Evolutionary conservation across 495 filamentous ascomycete genomes (phyloP), one percentile per base, ranked within the genome.

Genomic region (Neurospora sp.): DNA sequence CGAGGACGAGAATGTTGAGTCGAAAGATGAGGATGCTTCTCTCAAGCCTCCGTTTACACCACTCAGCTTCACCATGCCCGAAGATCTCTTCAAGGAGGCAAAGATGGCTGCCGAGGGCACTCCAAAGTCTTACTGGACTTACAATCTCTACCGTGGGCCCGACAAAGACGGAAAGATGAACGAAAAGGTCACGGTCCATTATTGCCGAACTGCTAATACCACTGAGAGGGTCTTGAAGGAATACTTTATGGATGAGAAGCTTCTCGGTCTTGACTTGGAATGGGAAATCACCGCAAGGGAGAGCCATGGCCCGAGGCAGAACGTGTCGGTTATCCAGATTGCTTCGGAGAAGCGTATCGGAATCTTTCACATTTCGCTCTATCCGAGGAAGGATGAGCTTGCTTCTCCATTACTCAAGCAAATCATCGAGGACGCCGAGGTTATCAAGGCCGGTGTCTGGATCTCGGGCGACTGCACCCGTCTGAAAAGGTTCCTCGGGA

Each of bases 261-360:
- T 97, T 11, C 79, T 97, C 44, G 93, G 93, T 9, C 93, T 97
- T 75, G 94, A 97, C 78, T 85, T 97, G 76, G 94, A 97, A 83
- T 97, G 94, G 94, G 82, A 86, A 74, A 74, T 87, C 23, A 81
- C 87, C n/a, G 82, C 87, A 20, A 81, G 74, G 16, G 79, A 76
- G 70, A 76, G 74, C 71, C 78, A 85, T 62, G 85, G 86, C 11
- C 81, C 88, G 46, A 89, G 88, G 73, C 83, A 84, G 49, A 93
- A 95, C 74, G 86, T 95, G 4, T 92, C 91, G 0, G 79, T 96
- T 31, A 90, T 97, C 46, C 94, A 97, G 80, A 73, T 97, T 23
- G 94, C 94, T 9, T 93, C 90, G 73, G 86, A 91, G 75, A 88
- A 90, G 70, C 91, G 92, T n/a, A 90, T 97, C 71, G 92, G 87